Base-by-base conservation (phyloP, 2,329 filamentous ascomycete genomes). In the Phaeosphaeriaceae sp. region DNA sequence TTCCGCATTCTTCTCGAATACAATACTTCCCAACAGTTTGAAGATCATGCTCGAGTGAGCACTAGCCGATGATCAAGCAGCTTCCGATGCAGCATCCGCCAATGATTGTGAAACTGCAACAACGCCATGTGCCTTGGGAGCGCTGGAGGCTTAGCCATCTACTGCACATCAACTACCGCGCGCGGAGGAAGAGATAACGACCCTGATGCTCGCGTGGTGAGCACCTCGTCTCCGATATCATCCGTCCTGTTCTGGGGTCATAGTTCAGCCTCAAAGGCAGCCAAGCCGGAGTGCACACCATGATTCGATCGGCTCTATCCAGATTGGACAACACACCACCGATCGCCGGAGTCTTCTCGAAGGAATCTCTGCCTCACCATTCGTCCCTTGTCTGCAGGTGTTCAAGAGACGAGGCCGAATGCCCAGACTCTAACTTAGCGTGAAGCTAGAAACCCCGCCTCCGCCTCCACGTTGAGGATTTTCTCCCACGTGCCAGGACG, bases 201-300 rank as follows among this genome's bases (percentile, higher is more conserved):
- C 32, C 54, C 48, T 46, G n/a, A 43, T n/a, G 40, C 32, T 54
- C 30, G 53, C 43, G 17, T 52, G 26, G 9, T 46, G 44, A 22
- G n/a, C 35, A n/a, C 15, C 35, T 40, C 15, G 35, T 40, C 35
- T 52, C 67, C 67, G 66, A 50, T 43, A 53, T 60, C 19, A 52
- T 54, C 65, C 64, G 65, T 62, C 52, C 56, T 52, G 54, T 48
- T 32, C 15, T 43, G 43, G 48, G 53, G 11, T 28, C 9, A 32
- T 21, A 8, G 30, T 23, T 48, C 50, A 26, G 51, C 47, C 49
- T 44, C 40, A 43, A 43, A 52, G 52, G 23, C 43, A 23, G 64
- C 67, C 67, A 70, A 70, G 66, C 54, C 28, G 24, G 22, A 22
- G 26, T 52, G 17, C 42, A 19, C 50, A 44, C 44, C 28, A 49